phyloP scores from a whole-genome alignment of 306 rosid species.

The Corylus heterophylla region DNA sequence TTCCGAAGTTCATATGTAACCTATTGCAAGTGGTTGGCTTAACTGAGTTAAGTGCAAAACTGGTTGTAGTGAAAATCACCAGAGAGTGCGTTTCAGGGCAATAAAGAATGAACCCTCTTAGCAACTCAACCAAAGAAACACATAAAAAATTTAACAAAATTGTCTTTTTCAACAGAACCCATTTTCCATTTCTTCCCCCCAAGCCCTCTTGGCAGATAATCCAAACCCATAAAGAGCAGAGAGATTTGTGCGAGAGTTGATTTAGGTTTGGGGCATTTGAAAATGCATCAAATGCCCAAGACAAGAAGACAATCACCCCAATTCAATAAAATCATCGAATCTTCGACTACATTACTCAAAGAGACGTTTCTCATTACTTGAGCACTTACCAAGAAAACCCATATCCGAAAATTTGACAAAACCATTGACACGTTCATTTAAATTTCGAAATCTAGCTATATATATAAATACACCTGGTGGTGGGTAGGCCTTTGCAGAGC shows the following conservation, averaged over 20 bases:
- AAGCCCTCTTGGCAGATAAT: not conserved
- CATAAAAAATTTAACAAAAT: not conserved
- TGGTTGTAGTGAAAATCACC: not conserved
- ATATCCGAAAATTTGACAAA: not conserved
- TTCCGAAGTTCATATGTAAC: not conserved
- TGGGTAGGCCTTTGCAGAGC: slow-evolving; percentile 78
- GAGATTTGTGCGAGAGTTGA: not conserved
- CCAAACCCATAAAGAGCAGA: not conserved
- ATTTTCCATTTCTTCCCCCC: not conserved
- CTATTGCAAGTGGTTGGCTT: not conserved
- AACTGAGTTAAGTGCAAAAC: not conserved
- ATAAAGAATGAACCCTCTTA: not conserved
- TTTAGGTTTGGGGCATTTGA: not conserved
- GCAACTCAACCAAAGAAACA: too few species aligned
- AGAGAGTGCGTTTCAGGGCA: not conserved
- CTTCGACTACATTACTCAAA: not conserved
- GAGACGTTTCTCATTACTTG: not conserved
- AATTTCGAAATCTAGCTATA: not conserved
- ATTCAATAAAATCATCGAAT: not conserved
- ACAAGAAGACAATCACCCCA: slow-evolving; percentile 2
- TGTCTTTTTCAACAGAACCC: not conserved
- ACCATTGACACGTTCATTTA: not conserved
- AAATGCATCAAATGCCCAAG: not conserved
- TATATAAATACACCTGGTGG: slow-evolving; percentile 55
- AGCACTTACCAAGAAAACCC: not conserved